A percentile compares a stretch with the other conserved stretches of the same genome.
Conservation (phyloP, 1,284 basidiomycete species). For the Apiotrichum domesticum region DNA sequence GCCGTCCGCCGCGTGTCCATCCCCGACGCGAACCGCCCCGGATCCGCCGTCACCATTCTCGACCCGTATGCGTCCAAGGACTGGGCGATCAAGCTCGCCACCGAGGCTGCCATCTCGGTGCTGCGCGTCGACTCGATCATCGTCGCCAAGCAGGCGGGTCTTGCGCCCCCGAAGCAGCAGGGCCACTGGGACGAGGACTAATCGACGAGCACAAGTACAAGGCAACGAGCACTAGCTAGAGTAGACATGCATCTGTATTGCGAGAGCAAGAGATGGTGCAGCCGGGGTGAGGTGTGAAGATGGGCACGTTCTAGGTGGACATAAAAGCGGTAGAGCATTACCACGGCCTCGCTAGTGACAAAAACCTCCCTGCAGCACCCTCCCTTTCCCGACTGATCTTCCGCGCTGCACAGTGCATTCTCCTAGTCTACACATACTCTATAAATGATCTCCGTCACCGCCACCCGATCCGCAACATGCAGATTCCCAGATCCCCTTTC, state of each 20-base stretch:
- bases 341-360: too few relatives aligned
- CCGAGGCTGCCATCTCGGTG: conserved; percentile 89
- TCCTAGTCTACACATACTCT: neutral
- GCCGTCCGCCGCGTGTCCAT: conserved; percentile 21
- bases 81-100: conserved; percentile 51
- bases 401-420: neutral
- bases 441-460: too few relatives aligned
- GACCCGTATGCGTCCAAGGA: conserved; percentile 47
- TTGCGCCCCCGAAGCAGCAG: conserved; percentile 47
- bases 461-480: too few relatives aligned
- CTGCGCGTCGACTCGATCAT: conserved; percentile 97
- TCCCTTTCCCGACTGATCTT: too few relatives aligned
- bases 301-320: neutral
- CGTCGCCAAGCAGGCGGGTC: conserved; percentile 86
- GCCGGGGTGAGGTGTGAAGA: neutral
- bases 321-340: too few relatives aligned
- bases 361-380: too few relatives aligned
- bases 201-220: too few relatives aligned
- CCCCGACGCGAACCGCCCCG: conserved; percentile 16
- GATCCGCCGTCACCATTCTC: conserved; percentile 18
- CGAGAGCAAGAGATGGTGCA: too few relatives aligned
- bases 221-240: conserved; percentile 10
- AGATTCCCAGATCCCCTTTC: neutral
- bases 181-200: conserved; percentile 49
- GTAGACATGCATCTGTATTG: conserved; percentile 7